A percentile compares a stretch with the other conserved stretches of the same genome.
phyloP scores from a whole-genome alignment of 2,329 filamentous ascomycete genomes.

The Botrytis elliptica region DNA sequence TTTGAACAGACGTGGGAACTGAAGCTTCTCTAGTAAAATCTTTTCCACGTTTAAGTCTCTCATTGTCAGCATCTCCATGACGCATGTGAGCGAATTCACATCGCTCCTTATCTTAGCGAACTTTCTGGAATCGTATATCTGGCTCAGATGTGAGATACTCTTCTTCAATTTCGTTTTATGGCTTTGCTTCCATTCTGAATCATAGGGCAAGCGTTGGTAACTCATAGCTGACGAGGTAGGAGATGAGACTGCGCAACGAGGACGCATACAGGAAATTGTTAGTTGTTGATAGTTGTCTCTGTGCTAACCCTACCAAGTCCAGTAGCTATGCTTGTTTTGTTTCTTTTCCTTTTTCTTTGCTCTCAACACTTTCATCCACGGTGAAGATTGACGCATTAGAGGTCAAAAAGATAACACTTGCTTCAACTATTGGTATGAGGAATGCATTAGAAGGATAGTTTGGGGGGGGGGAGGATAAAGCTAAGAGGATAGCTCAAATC shows the following conservation, averaged over 20 bases:
- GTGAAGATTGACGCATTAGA: neutral
- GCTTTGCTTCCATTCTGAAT: neutral
- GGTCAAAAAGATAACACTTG: neutral
- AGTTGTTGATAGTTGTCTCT: neutral
- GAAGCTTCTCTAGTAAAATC: neutral
- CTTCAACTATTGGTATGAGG: neutral
- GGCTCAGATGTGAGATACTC: neutral
- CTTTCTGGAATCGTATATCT: neutral
- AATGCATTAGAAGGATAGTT: neutral
- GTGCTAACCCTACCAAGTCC: rapidly evolving
- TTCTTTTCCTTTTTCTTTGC: neutral
- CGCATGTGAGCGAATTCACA: neutral
- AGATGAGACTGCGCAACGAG: neutral
- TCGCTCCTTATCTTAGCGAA: neutral
- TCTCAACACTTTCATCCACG: neutral
- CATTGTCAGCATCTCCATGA: neutral
- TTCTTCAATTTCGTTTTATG: neutral
- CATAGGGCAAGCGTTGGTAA: rapidly evolving
- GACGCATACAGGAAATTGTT: neutral
- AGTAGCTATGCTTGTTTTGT: rapidly evolving
- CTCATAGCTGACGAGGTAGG: neutral
- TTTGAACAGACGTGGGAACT: neutral
- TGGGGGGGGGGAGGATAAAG: rapidly evolving
- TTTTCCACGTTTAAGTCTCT: neutral
- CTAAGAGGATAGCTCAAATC: rapidly evolving